phyloP scores from a whole-genome alignment of 2,329 filamentous ascomycete genomes.

The Aspergillus thermomutatus region DNA sequence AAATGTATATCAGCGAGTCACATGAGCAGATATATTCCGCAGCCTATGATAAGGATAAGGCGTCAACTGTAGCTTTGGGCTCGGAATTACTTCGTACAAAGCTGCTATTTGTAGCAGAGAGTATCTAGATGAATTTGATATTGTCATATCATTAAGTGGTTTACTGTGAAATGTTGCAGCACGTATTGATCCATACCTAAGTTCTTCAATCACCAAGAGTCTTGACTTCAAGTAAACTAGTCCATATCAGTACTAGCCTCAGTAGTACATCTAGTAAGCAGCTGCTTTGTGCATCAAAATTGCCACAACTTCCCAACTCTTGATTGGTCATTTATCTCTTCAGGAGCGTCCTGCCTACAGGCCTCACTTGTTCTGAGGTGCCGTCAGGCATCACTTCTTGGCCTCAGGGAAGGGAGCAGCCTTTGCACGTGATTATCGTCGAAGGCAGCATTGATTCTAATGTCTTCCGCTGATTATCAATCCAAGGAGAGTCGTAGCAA shows the following conservation, averaged over 20 bases:
- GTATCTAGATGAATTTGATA: background rate
- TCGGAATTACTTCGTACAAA: background rate
- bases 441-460: background rate
- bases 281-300: background rate
- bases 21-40: constrained; percentile 10
- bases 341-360: background rate
- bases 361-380: background rate
- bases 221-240: background rate
- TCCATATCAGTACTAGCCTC: background rate
- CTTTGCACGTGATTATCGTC: background rate
- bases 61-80: background rate
- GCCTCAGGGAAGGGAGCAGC: background rate
- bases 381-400: background rate
- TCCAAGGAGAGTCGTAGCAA: background rate
- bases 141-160: background rate
- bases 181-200: background rate
- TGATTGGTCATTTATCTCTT: background rate
- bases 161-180: background rate
- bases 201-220: background rate
- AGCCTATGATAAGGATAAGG: background rate
- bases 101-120: background rate
- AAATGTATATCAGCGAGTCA: constrained; percentile 7
- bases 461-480: constrained; percentile 12
- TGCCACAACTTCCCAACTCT: background rate
- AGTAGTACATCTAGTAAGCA: background rate